Evolutionary conservation across 345 rosid species (phyloP).

Genomic region (Eucalyptus marginata): DNA sequence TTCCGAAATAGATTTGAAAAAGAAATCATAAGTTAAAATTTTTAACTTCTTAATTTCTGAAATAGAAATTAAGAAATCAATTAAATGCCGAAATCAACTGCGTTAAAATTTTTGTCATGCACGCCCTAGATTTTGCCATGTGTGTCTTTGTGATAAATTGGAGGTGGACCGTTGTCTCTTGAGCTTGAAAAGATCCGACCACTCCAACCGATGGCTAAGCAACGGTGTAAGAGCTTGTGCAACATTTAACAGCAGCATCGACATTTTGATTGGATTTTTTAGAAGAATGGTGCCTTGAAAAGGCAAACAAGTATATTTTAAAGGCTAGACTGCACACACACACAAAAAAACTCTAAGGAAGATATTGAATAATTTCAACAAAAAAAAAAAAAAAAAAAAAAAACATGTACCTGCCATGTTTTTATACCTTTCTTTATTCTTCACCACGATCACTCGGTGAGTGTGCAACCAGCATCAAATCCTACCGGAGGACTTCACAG

Average conservation of each 20-base stretch:
- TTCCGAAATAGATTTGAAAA: too few species aligned
- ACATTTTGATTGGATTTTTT: not conserved
- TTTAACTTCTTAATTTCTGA: too few species aligned
- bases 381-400: too few species aligned
- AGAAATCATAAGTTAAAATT: too few species aligned
- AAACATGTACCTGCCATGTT: not conserved
- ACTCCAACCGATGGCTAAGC: not conserved
- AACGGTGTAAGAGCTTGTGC: accelerated
- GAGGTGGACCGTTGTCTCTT: not conserved
- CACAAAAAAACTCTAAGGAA: not conserved
- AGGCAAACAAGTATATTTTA: too few species aligned
- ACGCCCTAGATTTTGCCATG: too few species aligned
- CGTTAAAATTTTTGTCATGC: too few species aligned
- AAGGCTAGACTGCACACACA: too few species aligned
- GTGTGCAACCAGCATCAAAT: not conserved
- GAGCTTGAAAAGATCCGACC: not conserved
- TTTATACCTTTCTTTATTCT: not conserved
- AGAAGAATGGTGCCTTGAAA: too few species aligned
- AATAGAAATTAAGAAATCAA: too few species aligned
- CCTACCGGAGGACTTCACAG: not conserved
- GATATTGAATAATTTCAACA: too few species aligned
- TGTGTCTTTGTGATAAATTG: not conserved
- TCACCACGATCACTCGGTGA: not conserved
- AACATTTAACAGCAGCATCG: accelerated
- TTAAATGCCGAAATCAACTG: too few species aligned